Evolutionary conservation across 2,329 filamentous ascomycete genomes (phyloP), one percentile per base, ranked within the genome.

Genomic region (Bipolaris zeicola): DNA sequence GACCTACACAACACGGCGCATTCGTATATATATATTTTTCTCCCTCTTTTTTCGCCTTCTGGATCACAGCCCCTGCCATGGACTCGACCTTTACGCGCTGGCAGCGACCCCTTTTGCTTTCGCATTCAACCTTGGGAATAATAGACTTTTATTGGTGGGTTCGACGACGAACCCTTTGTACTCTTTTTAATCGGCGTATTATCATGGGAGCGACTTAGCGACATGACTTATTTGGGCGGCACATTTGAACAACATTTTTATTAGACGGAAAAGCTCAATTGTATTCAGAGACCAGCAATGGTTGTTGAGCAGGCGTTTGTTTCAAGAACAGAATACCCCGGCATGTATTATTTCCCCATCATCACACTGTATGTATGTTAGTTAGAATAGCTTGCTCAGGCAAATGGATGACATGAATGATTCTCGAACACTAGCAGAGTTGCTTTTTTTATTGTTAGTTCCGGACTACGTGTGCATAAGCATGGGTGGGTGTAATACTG

Each of bases 261-360:
- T 48, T 69, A 67, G 65, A 66, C 48, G 57, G 55, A 63, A 42
- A 65, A 51, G 56, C 54, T 61, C 57, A 47, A 55, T 49, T 53
- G 50, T 53, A 49, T 45, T 8, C 26, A 45, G 55, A 59, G 36
- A 55, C 65, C 60, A 66, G 61, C 61, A 54, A 60, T 62, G 61
- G 66, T 61, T 5, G 20, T 52, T 52, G 64, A 64, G 65, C 65
- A 57, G 67, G 65, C 67, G 67, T 69, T 68, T 65, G 50, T 60
- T 47, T 47, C 41, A 61, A 60, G 59, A 60, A 65, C 60, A 62
- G 31, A 68, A 69, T 69, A 69, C 66, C 66, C 61, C 50, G 50
- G 60, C 58, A 59, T 56, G 60, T 58, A 34, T 45, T 60, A 50
- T 60, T 52, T 50, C 24, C 49, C 49, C 43, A 54, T 44, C 43